Percentiles rank a stretch among this genome's conserved stretches.
phyloP scores from a whole-genome alignment of 768 basidiomycete species.

The Boletus vermiculosoides region DNA sequence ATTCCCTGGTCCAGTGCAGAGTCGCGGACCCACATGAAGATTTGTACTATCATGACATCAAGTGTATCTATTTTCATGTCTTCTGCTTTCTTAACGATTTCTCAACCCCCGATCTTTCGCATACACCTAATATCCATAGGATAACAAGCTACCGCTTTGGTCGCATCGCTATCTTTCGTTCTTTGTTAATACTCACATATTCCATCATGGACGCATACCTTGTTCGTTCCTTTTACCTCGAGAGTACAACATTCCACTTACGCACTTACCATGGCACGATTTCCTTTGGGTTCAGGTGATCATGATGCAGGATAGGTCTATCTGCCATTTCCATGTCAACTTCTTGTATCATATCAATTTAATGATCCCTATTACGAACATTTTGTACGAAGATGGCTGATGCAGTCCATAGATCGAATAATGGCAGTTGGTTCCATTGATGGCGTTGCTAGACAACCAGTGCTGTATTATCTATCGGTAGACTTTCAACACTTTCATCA shows the following conservation, averaged over 20 bases:
- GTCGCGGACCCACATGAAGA: constrained; percentile 22
- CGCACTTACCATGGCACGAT: constrained; percentile 14
- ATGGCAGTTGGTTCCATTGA: no score
- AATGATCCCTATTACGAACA: constrained; percentile 9
- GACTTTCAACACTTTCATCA: constrained; percentile 56
- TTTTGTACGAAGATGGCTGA: background rate
- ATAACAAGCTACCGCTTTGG: constrained; percentile 17
- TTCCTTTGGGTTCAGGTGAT: constrained; percentile 14
- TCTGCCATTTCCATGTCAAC: constrained; percentile 17
- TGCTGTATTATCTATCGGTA: constrained; percentile 34
- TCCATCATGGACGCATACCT: constrained; percentile 14
- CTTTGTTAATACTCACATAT: constrained; percentile 29
- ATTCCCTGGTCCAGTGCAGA: constrained; percentile 49
- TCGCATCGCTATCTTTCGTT: constrained; percentile 27
- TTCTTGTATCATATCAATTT: constrained; percentile 26
- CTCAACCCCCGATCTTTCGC: constrained; percentile 16
- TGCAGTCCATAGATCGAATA: background rate
- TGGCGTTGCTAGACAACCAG: background rate
- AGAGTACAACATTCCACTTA: constrained; percentile 16
- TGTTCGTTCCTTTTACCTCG: constrained; percentile 11
- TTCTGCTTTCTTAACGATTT: constrained; percentile 17
- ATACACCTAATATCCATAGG: constrained; percentile 24
- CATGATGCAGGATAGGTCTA: constrained; percentile 10
- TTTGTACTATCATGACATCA: constrained; percentile 10
- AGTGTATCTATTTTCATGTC: constrained; percentile 25